phyloP scores from a whole-genome alignment of 1,139 yeast species.

The Candida sanyaensis region DNA sequence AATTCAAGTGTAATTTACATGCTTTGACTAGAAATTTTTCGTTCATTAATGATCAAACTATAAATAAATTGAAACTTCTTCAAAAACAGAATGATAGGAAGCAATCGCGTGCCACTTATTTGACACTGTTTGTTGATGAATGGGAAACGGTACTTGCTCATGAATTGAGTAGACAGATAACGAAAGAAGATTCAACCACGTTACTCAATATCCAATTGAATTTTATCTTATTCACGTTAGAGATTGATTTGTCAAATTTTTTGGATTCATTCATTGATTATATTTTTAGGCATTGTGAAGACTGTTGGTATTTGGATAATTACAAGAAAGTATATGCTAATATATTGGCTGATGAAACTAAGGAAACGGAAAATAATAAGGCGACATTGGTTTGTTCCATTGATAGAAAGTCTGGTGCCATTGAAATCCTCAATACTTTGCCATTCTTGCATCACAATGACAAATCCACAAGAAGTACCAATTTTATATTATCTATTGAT shows the following conservation, averaged over 20 bases:
- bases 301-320: slow-evolving; percentile 10
- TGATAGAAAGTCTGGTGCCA: slow-evolving; percentile 31
- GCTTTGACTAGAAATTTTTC: slow-evolving; percentile 21
- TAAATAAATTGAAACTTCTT: neutral
- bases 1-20: slow-evolving; percentile 18
- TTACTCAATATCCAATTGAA: slow-evolving; percentile 39
- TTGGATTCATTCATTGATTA: slow-evolving; percentile 19
- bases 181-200: slow-evolving; percentile 19
- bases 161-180: slow-evolving; percentile 23
- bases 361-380: slow-evolving; percentile 2
- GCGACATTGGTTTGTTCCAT: slow-evolving; percentile 32
- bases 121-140: slow-evolving; percentile 16
- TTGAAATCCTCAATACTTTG: slow-evolving; percentile 24
- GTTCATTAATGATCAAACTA: slow-evolving; percentile 7
- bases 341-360: slow-evolving; percentile 13
- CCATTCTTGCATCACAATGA: slow-evolving; percentile 18
- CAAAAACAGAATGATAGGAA: slow-evolving; percentile 5
- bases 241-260: slow-evolving; percentile 28
- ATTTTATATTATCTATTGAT: slow-evolving; percentile 10
- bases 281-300: slow-evolving; percentile 14
- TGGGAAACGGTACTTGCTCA: slow-evolving; percentile 17
- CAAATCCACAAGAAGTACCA: slow-evolving; percentile 9
- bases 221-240: slow-evolving; percentile 34
- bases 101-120: slow-evolving; percentile 5
- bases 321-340: slow-evolving; percentile 13